These are phyloP conservation scores for Entomophthora muscae DNA, from an alignment of 371 early-diverging fungal species.

Conservation along the genomic window DNA sequence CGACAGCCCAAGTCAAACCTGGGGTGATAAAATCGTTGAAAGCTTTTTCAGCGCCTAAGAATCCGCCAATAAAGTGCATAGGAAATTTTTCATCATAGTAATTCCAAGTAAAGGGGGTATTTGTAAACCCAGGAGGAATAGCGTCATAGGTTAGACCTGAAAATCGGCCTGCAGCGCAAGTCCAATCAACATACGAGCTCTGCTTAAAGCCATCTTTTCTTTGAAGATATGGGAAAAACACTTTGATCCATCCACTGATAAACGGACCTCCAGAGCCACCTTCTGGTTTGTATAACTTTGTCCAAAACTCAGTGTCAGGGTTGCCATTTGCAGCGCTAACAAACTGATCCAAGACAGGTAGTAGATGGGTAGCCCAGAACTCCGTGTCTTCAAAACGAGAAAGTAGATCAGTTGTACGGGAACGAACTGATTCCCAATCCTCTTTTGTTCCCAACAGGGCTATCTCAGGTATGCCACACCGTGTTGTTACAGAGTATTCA, in stretches of 20 bases:
- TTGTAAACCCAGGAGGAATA: background rate
- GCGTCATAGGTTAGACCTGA: background rate
- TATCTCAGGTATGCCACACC: background rate
- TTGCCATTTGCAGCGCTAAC: background rate
- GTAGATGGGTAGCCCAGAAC: background rate
- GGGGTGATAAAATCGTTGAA: too few species aligned
- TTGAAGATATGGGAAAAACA: background rate
- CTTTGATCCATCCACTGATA: background rate
- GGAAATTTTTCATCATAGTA: background rate
- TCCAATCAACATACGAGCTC: background rate
- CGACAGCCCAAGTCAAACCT: too few species aligned
- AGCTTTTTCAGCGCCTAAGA: too few species aligned
- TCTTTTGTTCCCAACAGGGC: background rate
- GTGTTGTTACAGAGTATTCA: background rate
- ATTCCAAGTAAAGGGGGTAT: background rate
- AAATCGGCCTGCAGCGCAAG: background rate
- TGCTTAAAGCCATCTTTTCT: too few species aligned
- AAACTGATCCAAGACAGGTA: background rate
- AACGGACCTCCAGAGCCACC: background rate
- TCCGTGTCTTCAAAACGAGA: background rate
- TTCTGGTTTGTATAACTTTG: background rate
- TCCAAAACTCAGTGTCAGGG: background rate
- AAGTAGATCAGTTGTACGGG: background rate
- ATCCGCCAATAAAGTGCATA: background rate
- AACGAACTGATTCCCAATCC: background rate